Evolutionary conservation across 768 basidiomycete genomes (phyloP).

Genomic region (Boletus coccyginus): DNA sequence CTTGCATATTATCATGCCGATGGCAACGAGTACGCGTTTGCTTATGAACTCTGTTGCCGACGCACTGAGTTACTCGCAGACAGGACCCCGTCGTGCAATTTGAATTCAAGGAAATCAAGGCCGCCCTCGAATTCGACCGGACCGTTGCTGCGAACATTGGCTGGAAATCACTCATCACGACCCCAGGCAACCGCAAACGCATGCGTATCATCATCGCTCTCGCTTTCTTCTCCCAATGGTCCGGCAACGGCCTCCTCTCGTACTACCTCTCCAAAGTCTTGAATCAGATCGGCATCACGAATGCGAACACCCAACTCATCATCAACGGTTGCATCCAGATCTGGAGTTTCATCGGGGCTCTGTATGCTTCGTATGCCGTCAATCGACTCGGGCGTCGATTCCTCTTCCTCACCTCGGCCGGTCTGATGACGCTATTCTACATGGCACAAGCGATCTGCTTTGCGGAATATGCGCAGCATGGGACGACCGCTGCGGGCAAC

Average conservation of each 20-base stretch:
- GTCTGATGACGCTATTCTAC: constrained; percentile 65
- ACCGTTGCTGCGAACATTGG: constrained; percentile 55
- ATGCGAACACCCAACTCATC: constrained; percentile 49
- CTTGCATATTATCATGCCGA: constrained; percentile 85
- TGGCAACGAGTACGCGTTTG: constrained; percentile 50
- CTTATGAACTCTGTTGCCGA: background rate
- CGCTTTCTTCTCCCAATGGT: constrained; percentile 75
- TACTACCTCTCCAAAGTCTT: constrained; percentile 73
- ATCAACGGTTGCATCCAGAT: constrained; percentile 67
- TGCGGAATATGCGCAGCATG: constrained; percentile 49
- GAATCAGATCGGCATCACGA: constrained; percentile 58
- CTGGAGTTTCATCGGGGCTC: constrained; percentile 19
- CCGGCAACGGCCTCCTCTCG: constrained; percentile 68
- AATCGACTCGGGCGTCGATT: constrained; percentile 65
- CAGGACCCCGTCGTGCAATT: constrained; percentile 67
- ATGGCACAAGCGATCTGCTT: constrained; percentile 66
- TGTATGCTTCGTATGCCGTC: constrained; percentile 31
- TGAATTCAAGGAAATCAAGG: constrained; percentile 79
- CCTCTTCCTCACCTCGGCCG: constrained; percentile 58
- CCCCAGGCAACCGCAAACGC: constrained; percentile 64
- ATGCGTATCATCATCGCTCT: constrained; percentile 67
- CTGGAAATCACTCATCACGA: constrained; percentile 66
- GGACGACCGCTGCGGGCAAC: constrained; percentile 48
- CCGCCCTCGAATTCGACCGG: constrained; percentile 70
- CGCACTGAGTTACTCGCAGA: constrained; percentile 23